These are phyloP conservation scores for Neonectria ditissima DNA, from an alignment of 2,329 filamentous ascomycete species.

Conservation along the genomic window DNA sequence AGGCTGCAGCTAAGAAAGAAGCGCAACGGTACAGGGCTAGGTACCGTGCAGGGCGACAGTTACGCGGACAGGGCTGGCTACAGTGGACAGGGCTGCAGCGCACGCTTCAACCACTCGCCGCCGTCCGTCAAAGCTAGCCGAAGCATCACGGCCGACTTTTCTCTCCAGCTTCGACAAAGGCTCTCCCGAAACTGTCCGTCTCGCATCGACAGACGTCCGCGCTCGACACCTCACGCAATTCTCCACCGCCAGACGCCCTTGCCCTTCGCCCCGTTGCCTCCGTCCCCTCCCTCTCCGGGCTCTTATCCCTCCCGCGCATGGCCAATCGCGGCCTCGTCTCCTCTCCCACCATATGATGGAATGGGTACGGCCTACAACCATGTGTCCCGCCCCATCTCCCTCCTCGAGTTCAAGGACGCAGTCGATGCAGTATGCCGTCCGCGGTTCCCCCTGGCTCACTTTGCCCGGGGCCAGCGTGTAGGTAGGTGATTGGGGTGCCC, in stretches of 20 bases:
- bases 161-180: background rate
- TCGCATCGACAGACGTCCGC: background rate
- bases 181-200: background rate
- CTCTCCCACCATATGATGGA: conserved; percentile 45
- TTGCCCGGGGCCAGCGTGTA: conserved; percentile 52
- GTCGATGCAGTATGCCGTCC: conserved; percentile 62
- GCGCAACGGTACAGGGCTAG: background rate
- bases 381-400: conserved; percentile 52
- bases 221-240: conserved; percentile 4
- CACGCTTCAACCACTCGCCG: background rate
- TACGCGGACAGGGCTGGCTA: background rate
- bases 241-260: conserved; percentile 18
- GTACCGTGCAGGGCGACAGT: too few relatives aligned
- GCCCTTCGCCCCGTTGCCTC: background rate
- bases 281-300: conserved; percentile 1
- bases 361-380: conserved; percentile 54
- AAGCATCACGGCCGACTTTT: conserved; percentile 8
- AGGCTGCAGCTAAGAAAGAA: background rate
- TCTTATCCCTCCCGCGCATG: conserved; percentile 19
- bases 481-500: conserved; percentile 50
- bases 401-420: conserved; percentile 58
- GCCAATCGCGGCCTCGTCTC: conserved; percentile 35
- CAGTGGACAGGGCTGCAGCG: background rate
- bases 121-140: background rate
- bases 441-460: conserved; percentile 59